These are phyloP conservation scores for Azolla pinnata DNA, from an alignment of 75 land plant species.

Conservation along the genomic window DNA sequence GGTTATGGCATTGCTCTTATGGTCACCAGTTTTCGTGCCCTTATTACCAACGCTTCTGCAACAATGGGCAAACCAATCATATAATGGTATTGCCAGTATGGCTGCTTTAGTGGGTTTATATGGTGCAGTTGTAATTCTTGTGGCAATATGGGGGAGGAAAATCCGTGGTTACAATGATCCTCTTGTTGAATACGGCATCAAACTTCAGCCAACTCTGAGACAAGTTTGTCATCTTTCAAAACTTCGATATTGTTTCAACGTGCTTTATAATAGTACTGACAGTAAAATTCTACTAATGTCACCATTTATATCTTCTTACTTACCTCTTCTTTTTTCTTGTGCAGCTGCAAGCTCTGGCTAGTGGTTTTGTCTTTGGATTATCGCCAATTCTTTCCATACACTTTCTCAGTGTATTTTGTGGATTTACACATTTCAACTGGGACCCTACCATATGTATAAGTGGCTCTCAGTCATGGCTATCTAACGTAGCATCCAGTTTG, in stretches of 20 bases:
- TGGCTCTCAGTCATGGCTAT: not conserved
- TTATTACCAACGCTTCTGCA: conserved; percentile 69
- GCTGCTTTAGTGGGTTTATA: conserved; percentile 68
- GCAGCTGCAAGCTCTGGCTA: not conserved
- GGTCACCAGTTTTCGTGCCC: conserved; percentile 87
- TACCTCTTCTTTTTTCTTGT: not conserved
- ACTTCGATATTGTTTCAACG: not conserved
- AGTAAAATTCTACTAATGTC: too few relatives aligned
- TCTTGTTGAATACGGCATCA: conserved; percentile 53
- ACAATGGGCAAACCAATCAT: conserved; percentile 51
- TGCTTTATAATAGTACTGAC: not conserved
- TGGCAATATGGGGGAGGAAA: conserved; percentile 79
- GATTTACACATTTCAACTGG: conserved; percentile 21
- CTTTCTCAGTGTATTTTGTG: not conserved
- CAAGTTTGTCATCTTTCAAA: not conserved
- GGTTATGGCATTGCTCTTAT: conserved; percentile 67
- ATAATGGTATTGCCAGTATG: conserved; percentile 44
- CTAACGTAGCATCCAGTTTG: conserved; percentile 10
- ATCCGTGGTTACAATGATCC: conserved; percentile 85
- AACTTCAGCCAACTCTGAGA: conserved; percentile 3
- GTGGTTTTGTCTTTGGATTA: not conserved
- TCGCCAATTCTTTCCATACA: conserved; percentile 10
- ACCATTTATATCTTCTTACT: too few relatives aligned
- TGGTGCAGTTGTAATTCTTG: conserved; percentile 51
- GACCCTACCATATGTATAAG: not conserved